Conservation (phyloP, 208 protist genomes). For the Trypanosoma platydactyli region DNA sequence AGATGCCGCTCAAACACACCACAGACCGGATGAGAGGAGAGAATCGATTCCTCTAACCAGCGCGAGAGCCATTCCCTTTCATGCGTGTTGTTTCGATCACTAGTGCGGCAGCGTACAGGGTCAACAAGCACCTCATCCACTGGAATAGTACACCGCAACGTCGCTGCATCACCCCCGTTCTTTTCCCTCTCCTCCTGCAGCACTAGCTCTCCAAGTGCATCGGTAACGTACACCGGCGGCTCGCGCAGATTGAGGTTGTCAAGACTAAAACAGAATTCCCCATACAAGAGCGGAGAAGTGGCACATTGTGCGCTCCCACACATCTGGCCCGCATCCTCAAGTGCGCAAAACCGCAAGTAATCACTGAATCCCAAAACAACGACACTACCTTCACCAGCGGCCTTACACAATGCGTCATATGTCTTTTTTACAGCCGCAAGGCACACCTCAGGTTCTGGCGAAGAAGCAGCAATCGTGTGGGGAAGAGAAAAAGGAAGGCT, state of each 20-base stretch:
- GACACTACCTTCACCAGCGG: not conserved
- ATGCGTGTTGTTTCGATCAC: not conserved
- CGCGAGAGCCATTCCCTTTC: slow-evolving; percentile 22
- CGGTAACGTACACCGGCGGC: slow-evolving; percentile 24
- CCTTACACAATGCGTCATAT: slow-evolving; percentile 9
- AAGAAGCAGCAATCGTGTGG: too few species aligned
- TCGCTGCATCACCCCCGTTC: not conserved
- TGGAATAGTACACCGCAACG: slow-evolving; percentile 5
- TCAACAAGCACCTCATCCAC: not conserved
- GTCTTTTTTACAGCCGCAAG: not conserved
- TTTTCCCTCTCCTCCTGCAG: not conserved
- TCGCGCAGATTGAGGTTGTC: slow-evolving; percentile 12
- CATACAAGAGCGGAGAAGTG: not conserved
- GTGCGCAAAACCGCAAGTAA: slow-evolving; percentile 22
- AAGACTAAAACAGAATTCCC: slow-evolving; percentile 15
- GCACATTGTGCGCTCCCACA: not conserved
- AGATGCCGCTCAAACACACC: slow-evolving; percentile 27
- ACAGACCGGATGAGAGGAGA: not conserved
- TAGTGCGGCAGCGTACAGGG: not conserved
- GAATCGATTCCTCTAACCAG: slow-evolving; percentile 21
- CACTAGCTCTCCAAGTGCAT: slow-evolving; percentile 29
- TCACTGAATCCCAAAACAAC: slow-evolving; percentile 29
- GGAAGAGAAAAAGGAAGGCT: too few species aligned
- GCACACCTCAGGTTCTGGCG: not conserved
- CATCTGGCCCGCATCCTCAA: slow-evolving; percentile 15